These are phyloP conservation scores for Blastomyces emzantsi DNA, from an alignment of 2,329 filamentous ascomycete species.

Conservation along the genomic window DNA sequence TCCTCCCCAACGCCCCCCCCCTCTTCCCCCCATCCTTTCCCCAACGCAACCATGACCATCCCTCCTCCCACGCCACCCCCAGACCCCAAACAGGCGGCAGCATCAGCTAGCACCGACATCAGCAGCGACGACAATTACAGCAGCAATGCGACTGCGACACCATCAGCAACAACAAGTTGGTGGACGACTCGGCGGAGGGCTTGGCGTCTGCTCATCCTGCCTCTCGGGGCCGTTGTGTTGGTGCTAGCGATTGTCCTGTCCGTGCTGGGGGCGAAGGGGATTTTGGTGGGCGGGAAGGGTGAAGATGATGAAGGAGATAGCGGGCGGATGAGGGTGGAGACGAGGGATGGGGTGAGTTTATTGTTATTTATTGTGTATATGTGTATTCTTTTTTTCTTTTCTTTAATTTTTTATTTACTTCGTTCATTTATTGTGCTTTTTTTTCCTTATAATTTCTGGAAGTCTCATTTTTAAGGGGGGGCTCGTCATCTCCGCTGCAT, in stretches of 20 bases:
- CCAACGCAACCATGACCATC: background rate
- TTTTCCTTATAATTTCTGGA: background rate
- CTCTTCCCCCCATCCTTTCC: too few species aligned
- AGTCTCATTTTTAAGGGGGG: background rate
- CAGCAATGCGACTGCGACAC: background rate
- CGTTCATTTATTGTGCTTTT: background rate
- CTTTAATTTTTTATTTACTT: conserved; percentile 15
- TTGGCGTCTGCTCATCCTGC: conserved; percentile 5
- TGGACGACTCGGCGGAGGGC: background rate
- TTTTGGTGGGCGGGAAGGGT: background rate
- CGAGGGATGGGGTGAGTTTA: conserved; percentile 7
- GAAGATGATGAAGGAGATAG: background rate
- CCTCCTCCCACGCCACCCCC: background rate
- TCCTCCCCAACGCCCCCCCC: background rate
- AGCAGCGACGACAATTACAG: background rate
- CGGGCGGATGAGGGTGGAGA: background rate
- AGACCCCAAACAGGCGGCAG: background rate
- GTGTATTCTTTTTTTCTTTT: background rate
- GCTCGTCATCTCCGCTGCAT: background rate
- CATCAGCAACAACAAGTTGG: background rate
- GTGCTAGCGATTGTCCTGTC: conserved; percentile 7
- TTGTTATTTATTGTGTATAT: conserved; percentile 1
- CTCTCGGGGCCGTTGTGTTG: conserved; percentile 4
- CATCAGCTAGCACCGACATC: background rate
- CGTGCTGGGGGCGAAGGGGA: conserved; percentile 4